phyloP scores from a whole-genome alignment of 2,329 filamentous ascomycete species.

The Fusarium liriodendri region DNA sequence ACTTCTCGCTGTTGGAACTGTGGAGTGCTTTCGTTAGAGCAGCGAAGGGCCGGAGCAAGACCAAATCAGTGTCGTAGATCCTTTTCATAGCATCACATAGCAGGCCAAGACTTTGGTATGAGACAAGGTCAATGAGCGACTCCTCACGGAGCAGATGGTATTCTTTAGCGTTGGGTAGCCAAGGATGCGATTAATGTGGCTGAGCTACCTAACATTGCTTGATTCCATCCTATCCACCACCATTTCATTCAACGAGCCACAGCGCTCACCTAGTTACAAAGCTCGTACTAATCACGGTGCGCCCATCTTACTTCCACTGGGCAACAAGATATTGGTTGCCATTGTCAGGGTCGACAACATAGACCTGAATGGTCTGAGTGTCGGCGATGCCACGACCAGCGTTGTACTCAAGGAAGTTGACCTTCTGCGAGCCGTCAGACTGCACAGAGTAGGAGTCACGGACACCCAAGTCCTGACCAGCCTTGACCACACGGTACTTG shows the following conservation, averaged over 20 bases:
- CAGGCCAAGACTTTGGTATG: background rate
- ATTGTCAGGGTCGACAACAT: constrained; percentile 13
- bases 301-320: constrained; percentile 8
- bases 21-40: too few species aligned
- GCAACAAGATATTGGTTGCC: constrained; percentile 8
- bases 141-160: too few species aligned
- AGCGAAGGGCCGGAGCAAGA: too few species aligned
- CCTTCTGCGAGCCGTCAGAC: constrained; percentile 11
- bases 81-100: too few species aligned
- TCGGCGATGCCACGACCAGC: constrained; percentile 13
- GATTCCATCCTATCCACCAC: background rate
- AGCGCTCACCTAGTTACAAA: background rate
- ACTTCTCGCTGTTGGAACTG: too few species aligned
- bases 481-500: constrained; percentile 21
- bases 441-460: constrained; percentile 3
- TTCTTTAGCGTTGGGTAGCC: background rate
- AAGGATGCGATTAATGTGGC: background rate
- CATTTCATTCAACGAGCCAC: background rate
- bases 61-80: too few species aligned
- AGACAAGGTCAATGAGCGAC: background rate
- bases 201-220: background rate
- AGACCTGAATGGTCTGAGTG: constrained; percentile 13
- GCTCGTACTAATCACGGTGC: background rate
- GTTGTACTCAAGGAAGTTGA: constrained; percentile 26
- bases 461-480: constrained; percentile 1